Percentiles rank a stretch among this genome's conserved stretches.
Conservation (phyloP, 1,284 basidiomycete species). For the Papiliotrema fonsecae region DNA sequence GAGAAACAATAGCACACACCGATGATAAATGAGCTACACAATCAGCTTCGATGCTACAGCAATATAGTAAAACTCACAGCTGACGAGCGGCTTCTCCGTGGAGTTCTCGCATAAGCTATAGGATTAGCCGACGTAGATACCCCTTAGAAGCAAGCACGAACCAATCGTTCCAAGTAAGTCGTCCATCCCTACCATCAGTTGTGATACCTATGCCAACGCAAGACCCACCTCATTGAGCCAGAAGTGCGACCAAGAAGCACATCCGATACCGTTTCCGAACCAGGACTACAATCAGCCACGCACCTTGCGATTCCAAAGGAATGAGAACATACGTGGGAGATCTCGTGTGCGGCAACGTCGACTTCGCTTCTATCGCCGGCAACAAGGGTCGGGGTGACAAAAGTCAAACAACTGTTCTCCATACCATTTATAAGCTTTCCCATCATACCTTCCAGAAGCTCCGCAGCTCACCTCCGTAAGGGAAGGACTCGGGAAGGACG, state of each 20-base stretch:
- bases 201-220: background rate
- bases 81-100: constrained; percentile 75
- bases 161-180: constrained; percentile 84
- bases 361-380: constrained; percentile 79
- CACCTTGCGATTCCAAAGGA: background rate
- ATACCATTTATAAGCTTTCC: constrained; percentile 19
- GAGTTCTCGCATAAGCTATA: constrained; percentile 56
- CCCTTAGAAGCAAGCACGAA: constrained; percentile 37
- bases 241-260: constrained; percentile 59
- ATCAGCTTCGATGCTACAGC: constrained; percentile 8
- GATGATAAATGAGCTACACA: constrained; percentile 39
- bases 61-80: constrained; percentile 44
- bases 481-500: constrained; percentile 90
- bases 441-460: background rate
- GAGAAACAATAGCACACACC: constrained; percentile 14
- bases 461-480: constrained; percentile 73
- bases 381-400: constrained; percentile 79
- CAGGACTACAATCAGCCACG: constrained; percentile 58
- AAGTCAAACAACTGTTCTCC: constrained; percentile 65
- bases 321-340: constrained; percentile 38
- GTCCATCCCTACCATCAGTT: constrained; percentile 63
- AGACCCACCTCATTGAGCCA: constrained; percentile 71
- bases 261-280: constrained; percentile 72
- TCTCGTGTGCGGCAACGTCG: constrained; percentile 70
- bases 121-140: background rate